Base-by-base conservation (phyloP, 2,329 filamentous ascomycete species). In the Sporothrix inflata region DNA sequence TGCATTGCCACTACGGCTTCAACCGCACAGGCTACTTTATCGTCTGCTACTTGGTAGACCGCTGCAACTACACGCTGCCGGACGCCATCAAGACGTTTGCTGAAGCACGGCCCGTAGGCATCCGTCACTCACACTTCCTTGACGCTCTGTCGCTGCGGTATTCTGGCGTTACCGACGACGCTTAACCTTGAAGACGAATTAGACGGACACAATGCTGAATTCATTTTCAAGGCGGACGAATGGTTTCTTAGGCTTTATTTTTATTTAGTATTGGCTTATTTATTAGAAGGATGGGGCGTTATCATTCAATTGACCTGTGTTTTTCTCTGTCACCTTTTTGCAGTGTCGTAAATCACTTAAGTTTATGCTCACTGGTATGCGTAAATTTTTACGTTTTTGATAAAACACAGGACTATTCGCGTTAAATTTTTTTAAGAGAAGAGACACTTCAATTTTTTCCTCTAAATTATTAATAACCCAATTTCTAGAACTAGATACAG, bases 1-100 rank as follows among this genome's bases (percentile, higher is more conserved):
- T 97, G 0, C 95, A 98, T 79, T 98, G 95, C 78, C 95, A 98
- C 78, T 98, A 98, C 77, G 95, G 95, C 0, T 98, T 97, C 83
- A 98, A 98, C 79, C 88, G 94, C 27, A 98, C 95, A 0, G 95
- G 95, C 0, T 97, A 95, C 80, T 92, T 98, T 78, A 89, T 98
- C 68, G 91, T 93, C 42, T 94, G 91, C 78, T 98, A 98, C 78
- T 84, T 98, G n/a, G 91, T 98, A 16, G 94, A 98, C 82, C 85
- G 89, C 63, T 88, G 92, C 76, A 90, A 88, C 0, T 94, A 89
- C 77, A 84, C 83, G 27, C 88, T 97, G 1, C 88, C 92, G 77
- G 89, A 91, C 71, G 95, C 95, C 0, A 90, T 98, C 73, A 89
- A 93, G 69, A 87, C 90, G 73, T 98, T 98, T 82, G 89, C 89